Conservation (phyloP, 192 early-diverging fungal genomes). For the Paraglomus occultum region DNA sequence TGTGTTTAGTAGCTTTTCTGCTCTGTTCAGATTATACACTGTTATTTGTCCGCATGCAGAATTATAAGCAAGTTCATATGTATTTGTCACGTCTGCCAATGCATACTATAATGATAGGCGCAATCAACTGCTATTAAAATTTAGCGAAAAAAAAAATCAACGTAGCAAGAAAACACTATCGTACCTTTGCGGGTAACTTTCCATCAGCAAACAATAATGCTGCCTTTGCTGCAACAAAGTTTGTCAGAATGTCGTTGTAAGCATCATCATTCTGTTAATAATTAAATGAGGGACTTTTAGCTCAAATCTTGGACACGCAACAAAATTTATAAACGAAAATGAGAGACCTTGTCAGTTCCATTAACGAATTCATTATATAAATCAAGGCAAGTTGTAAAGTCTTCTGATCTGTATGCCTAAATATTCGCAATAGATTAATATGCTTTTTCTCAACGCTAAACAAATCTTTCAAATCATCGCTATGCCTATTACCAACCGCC, state of each 20-base stretch:
- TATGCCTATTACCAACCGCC: constrained; percentile 46
- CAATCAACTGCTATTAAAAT: not conserved
- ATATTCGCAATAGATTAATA: not conserved
- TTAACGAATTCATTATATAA: constrained; percentile 44
- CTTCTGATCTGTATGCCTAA: constrained; percentile 56
- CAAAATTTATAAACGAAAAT: not conserved
- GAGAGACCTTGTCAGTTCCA: constrained; percentile 34
- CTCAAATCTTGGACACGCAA: not conserved
- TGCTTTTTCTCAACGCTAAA: no score
- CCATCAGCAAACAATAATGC: constrained; percentile 44
- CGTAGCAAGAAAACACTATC: not conserved
- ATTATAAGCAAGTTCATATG: constrained; percentile 71
- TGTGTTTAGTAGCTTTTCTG: constrained; percentile 49
- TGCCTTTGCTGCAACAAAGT: constrained; percentile 52
- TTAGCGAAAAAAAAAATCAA: not conserved
- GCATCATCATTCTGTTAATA: constrained; percentile 32
- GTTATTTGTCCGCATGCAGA: constrained; percentile 58
- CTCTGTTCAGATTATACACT: constrained; percentile 49
- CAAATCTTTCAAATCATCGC: no score
- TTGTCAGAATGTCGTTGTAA: constrained; percentile 51
- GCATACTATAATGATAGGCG: constrained; percentile 28
- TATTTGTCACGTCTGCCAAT: constrained; percentile 35
- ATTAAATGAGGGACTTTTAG: not conserved
- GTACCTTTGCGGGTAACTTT: constrained; percentile 35
- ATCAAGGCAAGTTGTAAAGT: constrained; percentile 47